Evolutionary conservation across 164 flowering plant genomes (phyloP).

Genomic region (Sextonia rubra): DNA sequence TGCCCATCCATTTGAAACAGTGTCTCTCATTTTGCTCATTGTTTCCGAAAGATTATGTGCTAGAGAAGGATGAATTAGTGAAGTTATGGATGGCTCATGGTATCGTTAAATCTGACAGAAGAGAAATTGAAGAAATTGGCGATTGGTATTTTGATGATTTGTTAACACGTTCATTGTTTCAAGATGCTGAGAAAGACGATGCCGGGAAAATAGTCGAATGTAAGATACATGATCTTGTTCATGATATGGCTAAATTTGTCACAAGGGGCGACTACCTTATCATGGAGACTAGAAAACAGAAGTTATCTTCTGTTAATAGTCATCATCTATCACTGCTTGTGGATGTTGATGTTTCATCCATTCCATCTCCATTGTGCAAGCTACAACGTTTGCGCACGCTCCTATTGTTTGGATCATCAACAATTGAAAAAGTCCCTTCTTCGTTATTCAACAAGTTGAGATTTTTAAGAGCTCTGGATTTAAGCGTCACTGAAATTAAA

Average conservation of each 20-base stretch:
- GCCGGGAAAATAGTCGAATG: background rate
- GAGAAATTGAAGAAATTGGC: background rate
- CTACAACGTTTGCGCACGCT: background rate
- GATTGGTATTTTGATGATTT: background rate
- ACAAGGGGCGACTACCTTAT: background rate
- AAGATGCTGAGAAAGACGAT: background rate
- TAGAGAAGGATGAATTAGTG: background rate
- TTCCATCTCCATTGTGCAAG: background rate
- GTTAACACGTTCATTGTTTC: background rate
- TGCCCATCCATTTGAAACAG: background rate
- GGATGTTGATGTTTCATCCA: background rate
- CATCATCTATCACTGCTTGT: background rate
- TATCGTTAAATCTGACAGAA: background rate
- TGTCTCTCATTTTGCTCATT: constrained; percentile 5
- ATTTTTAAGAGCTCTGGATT: constrained; percentile 4
- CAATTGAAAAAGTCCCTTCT: background rate
- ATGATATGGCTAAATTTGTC: background rate
- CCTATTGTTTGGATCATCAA: background rate
- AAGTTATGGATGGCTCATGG: constrained; percentile 11
- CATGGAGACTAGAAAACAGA: background rate
- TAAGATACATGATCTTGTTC: background rate
- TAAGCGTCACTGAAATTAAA: background rate
- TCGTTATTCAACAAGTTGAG: background rate
- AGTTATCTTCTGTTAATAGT: background rate
- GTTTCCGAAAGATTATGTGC: background rate